Percentiles rank a stretch among this genome's conserved stretches.
These are phyloP conservation scores for Haematococcus lacustris DNA, from an alignment of 139 green algal species.

Conservation along the genomic window DNA sequence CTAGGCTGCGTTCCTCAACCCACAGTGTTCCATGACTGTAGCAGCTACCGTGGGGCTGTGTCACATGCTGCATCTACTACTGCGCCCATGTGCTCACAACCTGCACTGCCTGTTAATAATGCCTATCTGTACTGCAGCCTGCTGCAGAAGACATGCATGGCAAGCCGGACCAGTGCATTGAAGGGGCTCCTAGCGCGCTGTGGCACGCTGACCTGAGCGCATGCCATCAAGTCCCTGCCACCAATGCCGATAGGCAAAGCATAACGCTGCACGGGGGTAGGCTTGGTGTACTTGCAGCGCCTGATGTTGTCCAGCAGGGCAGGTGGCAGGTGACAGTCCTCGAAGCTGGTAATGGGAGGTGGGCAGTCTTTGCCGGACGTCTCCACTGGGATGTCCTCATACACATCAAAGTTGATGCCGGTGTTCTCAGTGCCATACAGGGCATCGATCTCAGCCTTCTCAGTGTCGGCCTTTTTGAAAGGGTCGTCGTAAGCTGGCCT, in stretches of 20 bases:
- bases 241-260: conserved; percentile 91
- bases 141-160: no score
- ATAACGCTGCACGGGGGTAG: conserved; percentile 95
- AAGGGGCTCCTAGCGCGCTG: no score
- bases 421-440: conserved; percentile 76
- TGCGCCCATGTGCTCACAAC: no score
- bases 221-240: conserved; percentile 94
- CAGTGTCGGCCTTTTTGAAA: conserved; percentile 37
- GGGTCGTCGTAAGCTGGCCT: conserved; percentile 36
- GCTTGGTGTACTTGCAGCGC: conserved; percentile 96
- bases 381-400: conserved; percentile 98
- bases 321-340: conserved; percentile 70
- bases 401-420: conserved; percentile 96
- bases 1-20: no score
- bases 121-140: no score
- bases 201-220: conserved; percentile 54
- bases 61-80: no score
- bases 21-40: no score
- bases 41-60: no score
- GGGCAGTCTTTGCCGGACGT: conserved; percentile 79
- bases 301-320: conserved; percentile 81
- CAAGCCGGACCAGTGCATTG: no score
- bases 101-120: no score
- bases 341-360: conserved; percentile 73
- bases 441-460: conserved; percentile 53